Evolutionary conservation across 345 rosid species (phyloP), one percentile per base, ranked within the genome.

Genomic region (Noccaea caerulescens): DNA sequence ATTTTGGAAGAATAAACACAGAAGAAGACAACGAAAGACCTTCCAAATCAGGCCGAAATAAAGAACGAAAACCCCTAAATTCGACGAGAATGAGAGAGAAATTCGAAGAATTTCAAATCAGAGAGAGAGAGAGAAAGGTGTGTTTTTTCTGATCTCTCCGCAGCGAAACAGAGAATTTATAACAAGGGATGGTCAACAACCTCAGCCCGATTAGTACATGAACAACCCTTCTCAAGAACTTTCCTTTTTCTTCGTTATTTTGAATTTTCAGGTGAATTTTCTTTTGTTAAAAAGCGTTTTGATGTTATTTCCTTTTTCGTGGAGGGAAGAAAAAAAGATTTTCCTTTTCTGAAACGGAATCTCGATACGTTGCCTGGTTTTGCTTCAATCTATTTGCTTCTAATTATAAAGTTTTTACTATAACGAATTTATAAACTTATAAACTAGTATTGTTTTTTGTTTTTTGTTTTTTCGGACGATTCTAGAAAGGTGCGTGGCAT

Each of bases 61-160:
- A 14, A 4, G 64, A 46, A 33, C 46, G 36, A 50, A 38, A 64
- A 73, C 16, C 77, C 77, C 72, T 73, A 58, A 66, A 11, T 63
- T 55, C 30, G 47, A 72, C 8, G 54, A 60, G 37, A 59, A 6
- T 0, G 30, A 43, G 11, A 44, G 30, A 30, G 2, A 11, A 10
- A 30, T 36, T 54, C 72, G 32, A 53, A 39, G 65, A 67, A 4
- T 27, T 27, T 27, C 30, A 27, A 1, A 18, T 0, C n/a, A 18
- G 20, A 18, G 30, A 37, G 14, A 42, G 33, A 16, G 5, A 2
- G 53, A 62, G 52, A 32, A 13, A 33, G 36, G 12, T 47, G 23
- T 11, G 58, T 12, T 32, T 54, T 36, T 56, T 65, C 4, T 57
- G 52, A 57, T 60, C 16, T 42, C 8, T 20, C 23, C 23, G 23